A percentile compares a stretch with the other conserved stretches of the same genome.
Evolutionary conservation across 169 alveolate genomes (phyloP).

Genomic region (Cryptosporidium sp.): DNA sequence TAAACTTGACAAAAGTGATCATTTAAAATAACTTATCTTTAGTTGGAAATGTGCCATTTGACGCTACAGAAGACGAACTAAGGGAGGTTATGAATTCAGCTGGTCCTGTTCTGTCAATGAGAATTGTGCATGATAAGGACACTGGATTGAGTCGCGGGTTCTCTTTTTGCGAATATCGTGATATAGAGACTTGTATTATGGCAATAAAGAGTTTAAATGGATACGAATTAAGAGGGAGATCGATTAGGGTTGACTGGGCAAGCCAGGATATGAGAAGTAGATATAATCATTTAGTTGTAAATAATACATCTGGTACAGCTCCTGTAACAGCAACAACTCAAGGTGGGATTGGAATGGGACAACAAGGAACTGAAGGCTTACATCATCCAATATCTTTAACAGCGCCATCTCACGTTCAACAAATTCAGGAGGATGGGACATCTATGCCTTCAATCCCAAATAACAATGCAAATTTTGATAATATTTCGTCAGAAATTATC

Average conservation of each 20-base stretch:
- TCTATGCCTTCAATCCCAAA: slow-evolving; percentile 11
- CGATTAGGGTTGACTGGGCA: slow-evolving; percentile 80
- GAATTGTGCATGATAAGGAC: slow-evolving; percentile 81
- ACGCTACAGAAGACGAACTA: slow-evolving; percentile 80
- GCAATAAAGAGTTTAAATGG: slow-evolving; percentile 80
- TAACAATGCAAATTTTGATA: not conserved
- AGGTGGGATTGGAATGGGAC: slow-evolving; percentile 36
- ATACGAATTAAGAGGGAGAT: slow-evolving; percentile 79
- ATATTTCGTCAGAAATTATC: slow-evolving; percentile 24
- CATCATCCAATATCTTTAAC: slow-evolving; percentile 49
- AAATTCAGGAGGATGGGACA: slow-evolving; percentile 31
- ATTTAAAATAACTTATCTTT: not conserved
- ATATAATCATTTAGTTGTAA: slow-evolving; percentile 46
- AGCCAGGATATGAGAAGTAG: slow-evolving; percentile 79
- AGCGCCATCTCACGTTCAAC: slow-evolving; percentile 21
- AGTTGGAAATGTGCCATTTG: slow-evolving; percentile 82
- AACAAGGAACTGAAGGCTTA: slow-evolving; percentile 18
- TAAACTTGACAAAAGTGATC: not conserved
- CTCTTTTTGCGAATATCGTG: slow-evolving; percentile 82
- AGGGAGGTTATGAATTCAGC: slow-evolving; percentile 79
- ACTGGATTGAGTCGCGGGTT: slow-evolving; percentile 81
- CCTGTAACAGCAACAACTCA: slow-evolving; percentile 10
- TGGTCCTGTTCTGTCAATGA: slow-evolving; percentile 78
- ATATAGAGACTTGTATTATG: slow-evolving; percentile 80
- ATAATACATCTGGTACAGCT: slow-evolving; percentile 17